Evolutionary conservation across 208 protist species (phyloP).

Genomic region (Acanthamoeba divionensis): DNA sequence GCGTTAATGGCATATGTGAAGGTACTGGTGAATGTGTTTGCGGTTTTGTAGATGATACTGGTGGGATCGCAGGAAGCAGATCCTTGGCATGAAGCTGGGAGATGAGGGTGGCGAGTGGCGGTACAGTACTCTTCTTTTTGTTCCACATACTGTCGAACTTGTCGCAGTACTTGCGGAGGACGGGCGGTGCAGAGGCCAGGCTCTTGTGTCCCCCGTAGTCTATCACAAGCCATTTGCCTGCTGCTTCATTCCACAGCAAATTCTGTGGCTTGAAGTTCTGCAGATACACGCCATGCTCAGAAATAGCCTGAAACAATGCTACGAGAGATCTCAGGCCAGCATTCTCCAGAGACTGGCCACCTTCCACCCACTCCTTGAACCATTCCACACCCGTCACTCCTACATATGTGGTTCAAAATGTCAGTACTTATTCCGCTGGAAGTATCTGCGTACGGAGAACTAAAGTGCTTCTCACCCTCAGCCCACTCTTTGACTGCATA

Average conservation of each 20-base stretch:
- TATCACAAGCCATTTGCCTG: neutral
- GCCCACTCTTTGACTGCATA: constrained; percentile 49
- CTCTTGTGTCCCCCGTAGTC: constrained; percentile 42
- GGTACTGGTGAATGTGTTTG: too few species aligned
- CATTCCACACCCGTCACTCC: constrained; percentile 30
- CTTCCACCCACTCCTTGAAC: neutral
- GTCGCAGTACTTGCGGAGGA: constrained; percentile 27
- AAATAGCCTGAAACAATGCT: neutral
- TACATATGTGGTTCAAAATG: too few species aligned
- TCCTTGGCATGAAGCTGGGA: neutral
- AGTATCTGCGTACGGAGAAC: too few species aligned
- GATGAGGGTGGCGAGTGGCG: neutral
- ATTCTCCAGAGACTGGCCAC: neutral
- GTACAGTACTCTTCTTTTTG: constrained; percentile 15
- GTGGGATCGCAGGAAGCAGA: too few species aligned
- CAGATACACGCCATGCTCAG: neutral
- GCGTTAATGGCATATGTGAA: too few species aligned
- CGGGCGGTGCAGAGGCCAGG: neutral
- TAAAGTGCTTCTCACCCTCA: too few species aligned
- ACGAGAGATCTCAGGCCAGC: neutral
- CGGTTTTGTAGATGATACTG: too few species aligned
- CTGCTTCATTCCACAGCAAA: constrained; percentile 20
- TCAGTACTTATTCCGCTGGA: too few species aligned
- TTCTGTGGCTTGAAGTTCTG: constrained; percentile 52
- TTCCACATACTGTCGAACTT: constrained; percentile 50